These are phyloP conservation scores for Aspergillus aculeatus DNA, from an alignment of 2,329 filamentous ascomycete genomes.

Conservation along the genomic window DNA sequence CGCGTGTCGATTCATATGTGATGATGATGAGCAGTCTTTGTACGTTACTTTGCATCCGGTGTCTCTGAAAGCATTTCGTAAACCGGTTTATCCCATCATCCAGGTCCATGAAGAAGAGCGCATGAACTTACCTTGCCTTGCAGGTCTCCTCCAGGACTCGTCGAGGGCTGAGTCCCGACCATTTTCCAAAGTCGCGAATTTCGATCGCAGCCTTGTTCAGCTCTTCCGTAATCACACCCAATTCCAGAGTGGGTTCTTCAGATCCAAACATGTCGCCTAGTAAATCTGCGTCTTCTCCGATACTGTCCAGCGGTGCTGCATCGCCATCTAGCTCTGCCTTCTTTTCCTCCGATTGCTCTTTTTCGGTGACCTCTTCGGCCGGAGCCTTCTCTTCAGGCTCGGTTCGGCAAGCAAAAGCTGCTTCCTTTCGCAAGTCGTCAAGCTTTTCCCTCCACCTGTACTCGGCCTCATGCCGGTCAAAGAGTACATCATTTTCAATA, in stretches of 20 bases:
- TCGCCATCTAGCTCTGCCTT: slow-evolving; percentile 20
- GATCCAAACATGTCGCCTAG: slow-evolving; percentile 59
- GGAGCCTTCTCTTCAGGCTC: slow-evolving; percentile 19
- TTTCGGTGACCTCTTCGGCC: slow-evolving; percentile 55
- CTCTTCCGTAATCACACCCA: slow-evolving; percentile 40
- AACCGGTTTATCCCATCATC: not conserved
- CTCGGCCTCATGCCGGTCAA: slow-evolving; percentile 66
- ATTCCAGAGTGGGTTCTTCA: slow-evolving; percentile 41
- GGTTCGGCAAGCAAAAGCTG: slow-evolving; percentile 37
- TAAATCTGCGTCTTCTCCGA: slow-evolving; percentile 42
- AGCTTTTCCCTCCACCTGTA: slow-evolving; percentile 62
- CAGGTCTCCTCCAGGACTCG: slow-evolving; percentile 84
- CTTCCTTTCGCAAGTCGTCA: slow-evolving; percentile 62
- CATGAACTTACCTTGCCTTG: slow-evolving; percentile 61
- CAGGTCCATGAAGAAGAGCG: not conserved
- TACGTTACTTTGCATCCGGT: slow-evolving; percentile 66
- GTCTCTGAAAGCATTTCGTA: slow-evolving; percentile 55
- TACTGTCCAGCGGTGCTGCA: slow-evolving; percentile 31
- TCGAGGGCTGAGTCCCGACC: slow-evolving; percentile 71
- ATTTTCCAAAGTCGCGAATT: slow-evolving; percentile 81
- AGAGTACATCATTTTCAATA: slow-evolving; percentile 75
- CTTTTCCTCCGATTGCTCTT: slow-evolving; percentile 35
- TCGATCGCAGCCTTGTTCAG: slow-evolving; percentile 43
- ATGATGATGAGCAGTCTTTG: slow-evolving; percentile 67
- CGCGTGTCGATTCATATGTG: slow-evolving; percentile 73